Percentiles rank a stretch among this genome's conserved stretches.
These are phyloP conservation scores for Parastagonospora avenae DNA, from an alignment of 2,329 filamentous ascomycete genomes.

Conservation along the genomic window DNA sequence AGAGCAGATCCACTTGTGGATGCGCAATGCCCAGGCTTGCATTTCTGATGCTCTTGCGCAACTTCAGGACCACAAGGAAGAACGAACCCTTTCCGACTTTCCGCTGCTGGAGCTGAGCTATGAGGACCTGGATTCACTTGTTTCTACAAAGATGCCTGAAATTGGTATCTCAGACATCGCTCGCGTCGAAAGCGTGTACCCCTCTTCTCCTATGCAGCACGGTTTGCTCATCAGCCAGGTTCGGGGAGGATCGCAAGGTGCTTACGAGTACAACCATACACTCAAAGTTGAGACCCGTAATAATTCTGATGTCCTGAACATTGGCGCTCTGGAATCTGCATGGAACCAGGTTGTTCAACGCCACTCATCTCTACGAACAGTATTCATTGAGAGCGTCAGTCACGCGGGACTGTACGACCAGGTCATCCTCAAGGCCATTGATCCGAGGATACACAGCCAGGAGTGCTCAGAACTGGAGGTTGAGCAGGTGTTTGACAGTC, in stretches of 20 bases:
- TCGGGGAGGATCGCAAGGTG: not conserved
- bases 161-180: conserved; percentile 10
- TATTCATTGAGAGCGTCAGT: conserved; percentile 15
- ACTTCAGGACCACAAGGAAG: conserved; percentile 8
- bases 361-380: conserved; percentile 21
- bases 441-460: not conserved
- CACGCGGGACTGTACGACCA: conserved; percentile 19
- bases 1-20: conserved; percentile 19
- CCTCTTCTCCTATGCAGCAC: conserved; percentile 16
- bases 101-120: conserved; percentile 18
- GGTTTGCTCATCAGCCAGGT: conserved; percentile 13
- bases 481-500: conserved; percentile 4
- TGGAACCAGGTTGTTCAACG: conserved; percentile 24
- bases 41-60: conserved; percentile 2
- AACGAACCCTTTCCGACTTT: conserved; percentile 20
- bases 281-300: conserved; percentile 6
- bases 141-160: conserved; percentile 8
- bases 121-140: conserved; percentile 12
- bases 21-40: conserved; percentile 4
- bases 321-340: conserved; percentile 9
- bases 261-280: conserved; percentile 7
- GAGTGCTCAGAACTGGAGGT: not conserved
- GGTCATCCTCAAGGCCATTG: conserved; percentile 9
- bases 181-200: conserved; percentile 13
- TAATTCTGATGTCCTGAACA: not conserved